These are phyloP conservation scores for Russula virescens DNA, from an alignment of 768 basidiomycete genomes.

Conservation along the genomic window DNA sequence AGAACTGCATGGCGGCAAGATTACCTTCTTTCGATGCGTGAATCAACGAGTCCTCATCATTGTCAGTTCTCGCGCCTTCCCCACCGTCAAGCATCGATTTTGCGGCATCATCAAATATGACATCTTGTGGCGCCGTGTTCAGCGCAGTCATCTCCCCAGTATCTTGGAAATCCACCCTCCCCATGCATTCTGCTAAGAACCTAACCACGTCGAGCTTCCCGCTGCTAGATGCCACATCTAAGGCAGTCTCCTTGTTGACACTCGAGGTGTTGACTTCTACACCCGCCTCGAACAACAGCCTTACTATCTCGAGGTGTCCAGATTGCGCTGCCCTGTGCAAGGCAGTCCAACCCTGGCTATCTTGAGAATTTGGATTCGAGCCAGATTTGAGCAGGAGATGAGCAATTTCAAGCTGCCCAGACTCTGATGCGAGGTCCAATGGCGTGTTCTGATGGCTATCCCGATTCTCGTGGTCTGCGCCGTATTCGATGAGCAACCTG, in stretches of 20 bases:
- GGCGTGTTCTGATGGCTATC: not conserved
- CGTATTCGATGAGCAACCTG: not conserved
- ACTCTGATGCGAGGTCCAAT: not conserved
- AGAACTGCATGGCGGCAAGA: not conserved
- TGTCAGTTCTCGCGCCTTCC: no score
- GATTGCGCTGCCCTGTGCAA: not conserved
- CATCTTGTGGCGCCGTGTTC: no score
- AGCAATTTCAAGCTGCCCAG: not conserved
- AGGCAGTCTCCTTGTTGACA: not conserved
- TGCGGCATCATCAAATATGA: no score
- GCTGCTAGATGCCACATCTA: not conserved
- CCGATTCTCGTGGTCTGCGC: not conserved
- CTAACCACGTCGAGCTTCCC: not conserved
- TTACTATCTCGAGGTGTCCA: not conserved
- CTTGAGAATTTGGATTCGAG: not conserved
- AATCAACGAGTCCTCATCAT: not conserved
- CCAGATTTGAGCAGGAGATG: not conserved
- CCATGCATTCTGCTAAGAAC: not conserved
- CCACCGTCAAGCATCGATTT: no score
- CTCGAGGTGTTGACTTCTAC: not conserved
- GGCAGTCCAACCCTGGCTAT: not conserved
- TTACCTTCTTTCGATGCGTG: not conserved
- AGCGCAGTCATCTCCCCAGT: no score
- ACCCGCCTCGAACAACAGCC: not conserved
- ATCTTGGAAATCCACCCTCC: not conserved